Conservation (phyloP, 192 early-diverging fungal genomes). For the Entomortierella parvispora region DNA sequence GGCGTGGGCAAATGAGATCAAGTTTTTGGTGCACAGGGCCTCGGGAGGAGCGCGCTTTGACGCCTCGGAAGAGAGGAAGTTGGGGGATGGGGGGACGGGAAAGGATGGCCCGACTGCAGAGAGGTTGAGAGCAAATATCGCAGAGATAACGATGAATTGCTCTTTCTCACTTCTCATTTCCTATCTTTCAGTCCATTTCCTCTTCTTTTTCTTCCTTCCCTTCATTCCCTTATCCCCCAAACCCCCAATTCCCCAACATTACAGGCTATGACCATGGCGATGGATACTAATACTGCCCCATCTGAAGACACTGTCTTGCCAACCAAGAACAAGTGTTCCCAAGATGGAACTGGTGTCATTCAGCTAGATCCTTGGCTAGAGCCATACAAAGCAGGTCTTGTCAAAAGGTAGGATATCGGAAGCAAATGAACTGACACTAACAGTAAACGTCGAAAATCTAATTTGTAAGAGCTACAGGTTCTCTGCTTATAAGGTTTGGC, state of each 20-base stretch:
- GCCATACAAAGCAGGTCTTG: conserved; percentile 72
- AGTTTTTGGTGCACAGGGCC: too few species aligned
- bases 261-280: neutral
- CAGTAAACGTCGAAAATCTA: too few species aligned
- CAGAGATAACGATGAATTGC: too few species aligned
- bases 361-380: conserved; percentile 84
- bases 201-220: neutral
- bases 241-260: too few species aligned
- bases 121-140: conserved; percentile 24
- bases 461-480: conserved; percentile 44
- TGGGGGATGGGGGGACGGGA: too few species aligned
- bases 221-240: too few species aligned
- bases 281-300: neutral
- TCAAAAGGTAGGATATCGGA: conserved; percentile 71
- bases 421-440: too few species aligned
- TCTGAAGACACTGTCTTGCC: neutral
- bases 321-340: neutral
- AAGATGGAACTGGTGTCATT: conserved; percentile 73
- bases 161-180: neutral
- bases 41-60: too few species aligned
- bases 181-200: neutral
- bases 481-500: conserved; percentile 70
- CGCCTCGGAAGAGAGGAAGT: too few species aligned
- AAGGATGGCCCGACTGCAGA: too few species aligned
- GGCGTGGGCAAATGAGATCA: too few species aligned